Evolutionary conservation across 495 filamentous ascomycete genomes (phyloP).

Genomic region (Xylaria nigripes): DNA sequence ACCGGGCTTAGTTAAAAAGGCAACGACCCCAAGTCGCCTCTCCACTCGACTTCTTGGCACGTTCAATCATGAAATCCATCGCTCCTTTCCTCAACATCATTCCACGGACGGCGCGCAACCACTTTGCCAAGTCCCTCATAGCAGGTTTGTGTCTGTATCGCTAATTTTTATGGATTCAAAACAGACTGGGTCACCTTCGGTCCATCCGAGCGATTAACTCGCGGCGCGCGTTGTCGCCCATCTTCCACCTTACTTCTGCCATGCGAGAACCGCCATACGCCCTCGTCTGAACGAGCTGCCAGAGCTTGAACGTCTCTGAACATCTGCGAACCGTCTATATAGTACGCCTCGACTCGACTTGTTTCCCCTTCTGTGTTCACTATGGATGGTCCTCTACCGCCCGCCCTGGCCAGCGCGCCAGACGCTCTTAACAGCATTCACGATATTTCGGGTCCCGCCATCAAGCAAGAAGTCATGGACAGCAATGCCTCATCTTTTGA

Average conservation of each 20-base stretch:
- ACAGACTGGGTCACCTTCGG: not conserved
- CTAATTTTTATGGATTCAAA: not conserved
- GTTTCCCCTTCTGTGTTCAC: not conserved
- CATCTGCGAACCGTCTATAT: not conserved
- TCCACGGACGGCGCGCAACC: not conserved
- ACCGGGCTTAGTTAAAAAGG: not conserved
- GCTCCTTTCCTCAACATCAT: not conserved
- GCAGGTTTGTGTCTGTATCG: not conserved
- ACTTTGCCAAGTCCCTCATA: not conserved
- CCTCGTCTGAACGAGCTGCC: conserved; percentile 6
- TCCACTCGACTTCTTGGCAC: not conserved
- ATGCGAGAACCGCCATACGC: not conserved
- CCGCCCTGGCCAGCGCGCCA: conserved; percentile 1
- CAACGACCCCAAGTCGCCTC: not conserved
- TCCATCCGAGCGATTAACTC: not conserved
- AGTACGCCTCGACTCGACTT: not conserved
- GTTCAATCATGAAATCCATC: not conserved
- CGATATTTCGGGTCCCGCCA: conserved; percentile 1
- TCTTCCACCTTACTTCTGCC: not conserved
- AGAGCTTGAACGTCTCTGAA: not conserved
- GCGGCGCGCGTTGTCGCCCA: not conserved
- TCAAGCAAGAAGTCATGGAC: conserved; percentile 25
- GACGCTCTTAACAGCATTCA: not conserved
- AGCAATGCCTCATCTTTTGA: conserved; percentile 15
- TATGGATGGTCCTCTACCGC: conserved; percentile 5